These are phyloP conservation scores for Fusarium goolgardi DNA, from an alignment of 2,329 filamentous ascomycete genomes.

Conservation along the genomic window DNA sequence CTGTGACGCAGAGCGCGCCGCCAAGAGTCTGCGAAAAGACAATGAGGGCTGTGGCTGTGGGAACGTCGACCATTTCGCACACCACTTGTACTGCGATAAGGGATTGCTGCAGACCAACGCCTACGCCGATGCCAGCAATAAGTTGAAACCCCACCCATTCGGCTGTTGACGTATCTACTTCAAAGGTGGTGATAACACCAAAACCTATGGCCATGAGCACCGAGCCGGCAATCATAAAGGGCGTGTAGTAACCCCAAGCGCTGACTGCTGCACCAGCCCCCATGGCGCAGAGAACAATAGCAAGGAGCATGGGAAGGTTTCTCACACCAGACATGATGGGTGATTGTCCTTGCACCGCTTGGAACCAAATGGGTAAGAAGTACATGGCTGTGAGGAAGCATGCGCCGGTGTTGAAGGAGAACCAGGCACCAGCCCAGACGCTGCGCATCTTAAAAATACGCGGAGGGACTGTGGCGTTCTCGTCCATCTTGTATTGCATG, in stretches of 20 bases:
- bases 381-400: constrained; percentile 51
- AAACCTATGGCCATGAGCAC: constrained; percentile 53
- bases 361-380: constrained; percentile 60
- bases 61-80: constrained; percentile 46
- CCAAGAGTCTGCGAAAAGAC: constrained; percentile 54
- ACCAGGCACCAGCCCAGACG: constrained; percentile 53
- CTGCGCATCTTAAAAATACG: constrained; percentile 56
- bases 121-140: constrained; percentile 51
- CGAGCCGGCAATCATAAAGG: constrained; percentile 55
- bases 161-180: constrained; percentile 47
- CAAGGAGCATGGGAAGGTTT: constrained; percentile 56
- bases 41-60: constrained; percentile 54
- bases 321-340: constrained; percentile 56
- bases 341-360: constrained; percentile 56
- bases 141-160: constrained; percentile 61
- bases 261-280: constrained; percentile 52
- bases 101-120: constrained; percentile 59
- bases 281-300: constrained; percentile 52
- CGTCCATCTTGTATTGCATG: constrained; percentile 54
- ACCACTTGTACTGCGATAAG: constrained; percentile 58
- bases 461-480: constrained; percentile 58
- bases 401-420: constrained; percentile 55
- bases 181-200: constrained; percentile 58
- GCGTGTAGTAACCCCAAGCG: constrained; percentile 58
- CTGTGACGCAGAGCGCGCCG: constrained; percentile 60